Evolutionary conservation across 75 land plant genomes (phyloP), one percentile per base, ranked within the genome.

Genomic region (Pinus taeda): DNA sequence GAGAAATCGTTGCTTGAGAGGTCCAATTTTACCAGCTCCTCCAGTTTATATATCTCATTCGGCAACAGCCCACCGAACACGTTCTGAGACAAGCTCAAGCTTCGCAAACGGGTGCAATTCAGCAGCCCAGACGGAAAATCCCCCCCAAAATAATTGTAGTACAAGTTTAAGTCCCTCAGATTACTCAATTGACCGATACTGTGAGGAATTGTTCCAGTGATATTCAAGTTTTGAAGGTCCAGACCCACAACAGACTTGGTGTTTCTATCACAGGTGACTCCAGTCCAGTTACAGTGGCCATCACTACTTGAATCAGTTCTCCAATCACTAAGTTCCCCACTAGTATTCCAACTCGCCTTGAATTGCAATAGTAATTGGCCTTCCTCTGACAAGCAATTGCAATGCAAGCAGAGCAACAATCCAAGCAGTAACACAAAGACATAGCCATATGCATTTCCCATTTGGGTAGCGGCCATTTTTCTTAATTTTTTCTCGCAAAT

Each of bases 41-140:
- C 79, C 57, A 95, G 58, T 30, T 75, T 74, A 74, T 88, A 77
- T 26, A 93, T 79, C 26, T 83, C 83, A n/a, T 71, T 67, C 6
- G 98, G 98, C 42, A 95, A 80, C 4, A 76, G 69, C 36, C 98
- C 98, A 39, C 74, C 83, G 11, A 95, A 83, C 53, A 49, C 37
- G 69, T 95, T 95, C 77, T 76, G 71, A 8, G 88, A 82, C 22
- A 90, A 78, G 71, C 83, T 74, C 17, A 87, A 72, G 75, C 45
- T 17, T 42, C 71, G 67, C 66, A 93, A 84, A 3, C 62, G 71
- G 21, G 84, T 63, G 80, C 91, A 88, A 58, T 79, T 80, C 73
- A 80, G 82, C 7, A 93, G 74, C 22, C 67, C 39, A 36, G 77
- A 53, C 4, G 93, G 93, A 61, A 91, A 88, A 60, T 39, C 22